Conservation (phyloP, 345 rosid genomes). For the Populus deltoides region DNA sequence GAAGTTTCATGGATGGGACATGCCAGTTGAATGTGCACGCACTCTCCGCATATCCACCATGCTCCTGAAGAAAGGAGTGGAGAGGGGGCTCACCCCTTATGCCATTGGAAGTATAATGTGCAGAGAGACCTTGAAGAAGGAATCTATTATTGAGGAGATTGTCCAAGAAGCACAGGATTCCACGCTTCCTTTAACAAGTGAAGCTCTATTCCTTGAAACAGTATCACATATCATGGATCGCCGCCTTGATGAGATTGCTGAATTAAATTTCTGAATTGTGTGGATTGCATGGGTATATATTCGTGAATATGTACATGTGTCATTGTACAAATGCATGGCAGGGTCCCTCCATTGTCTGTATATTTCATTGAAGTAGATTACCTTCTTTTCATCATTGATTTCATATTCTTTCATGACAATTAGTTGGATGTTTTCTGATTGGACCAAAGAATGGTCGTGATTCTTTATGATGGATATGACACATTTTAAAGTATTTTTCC, state of each 20-base stretch:
- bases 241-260: constrained; percentile 24
- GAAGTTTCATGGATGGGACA: constrained; percentile 39
- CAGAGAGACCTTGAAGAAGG: constrained; percentile 37
- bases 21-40: constrained; percentile 30
- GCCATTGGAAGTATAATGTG: constrained; percentile 44
- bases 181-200: constrained; percentile 36
- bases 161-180: constrained; percentile 36
- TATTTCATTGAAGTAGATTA: background rate
- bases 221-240: constrained; percentile 38
- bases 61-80: constrained; percentile 47
- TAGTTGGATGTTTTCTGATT: background rate
- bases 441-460: background rate
- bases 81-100: constrained; percentile 39
- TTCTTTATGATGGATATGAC: background rate
- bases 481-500: background rate
- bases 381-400: background rate
- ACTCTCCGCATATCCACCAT: constrained; percentile 37
- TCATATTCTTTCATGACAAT: constrained; percentile 5
- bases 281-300: constrained; percentile 8
- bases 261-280: background rate
- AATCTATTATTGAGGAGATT: constrained; percentile 37
- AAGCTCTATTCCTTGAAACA: constrained; percentile 35
- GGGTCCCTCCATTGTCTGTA: background rate
- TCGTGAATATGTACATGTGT: background rate
- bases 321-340: background rate